Conservation (phyloP, 1,284 basidiomycete genomes). For the Boletus subluridellus region DNA sequence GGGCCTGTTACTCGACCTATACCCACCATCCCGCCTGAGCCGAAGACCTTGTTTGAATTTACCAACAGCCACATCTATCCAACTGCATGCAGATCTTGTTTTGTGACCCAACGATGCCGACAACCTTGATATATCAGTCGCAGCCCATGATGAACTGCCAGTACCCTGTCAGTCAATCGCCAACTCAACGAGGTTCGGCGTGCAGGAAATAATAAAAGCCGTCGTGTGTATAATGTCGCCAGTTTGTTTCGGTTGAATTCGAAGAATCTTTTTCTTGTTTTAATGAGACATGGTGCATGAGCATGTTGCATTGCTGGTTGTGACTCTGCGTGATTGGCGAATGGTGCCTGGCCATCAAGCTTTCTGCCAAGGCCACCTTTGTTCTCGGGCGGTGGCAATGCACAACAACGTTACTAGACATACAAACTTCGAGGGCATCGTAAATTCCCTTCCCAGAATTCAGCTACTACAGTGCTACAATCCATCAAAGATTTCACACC, state of each 20-base stretch:
- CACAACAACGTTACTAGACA: neutral
- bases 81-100: neutral
- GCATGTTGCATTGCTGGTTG: neutral
- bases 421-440: neutral
- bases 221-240: neutral
- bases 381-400: neutral
- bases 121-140: neutral
- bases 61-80: neutral
- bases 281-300: neutral
- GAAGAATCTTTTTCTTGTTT: neutral
- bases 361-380: neutral
- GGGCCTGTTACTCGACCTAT: neutral
- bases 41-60: neutral
- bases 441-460: neutral
- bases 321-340: neutral
- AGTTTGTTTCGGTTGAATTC: neutral
- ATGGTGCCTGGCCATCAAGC: neutral
- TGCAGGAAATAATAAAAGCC: neutral
- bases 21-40: neutral
- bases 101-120: neutral
- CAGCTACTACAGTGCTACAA: neutral
- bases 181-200: neutral
- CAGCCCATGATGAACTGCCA: neutral
- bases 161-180: neutral
- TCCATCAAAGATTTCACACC: neutral